Evolutionary conservation across 225 moss, liverwort and hornwort genomes (phyloP).

Genomic region (Sphagnum tenellum): DNA sequence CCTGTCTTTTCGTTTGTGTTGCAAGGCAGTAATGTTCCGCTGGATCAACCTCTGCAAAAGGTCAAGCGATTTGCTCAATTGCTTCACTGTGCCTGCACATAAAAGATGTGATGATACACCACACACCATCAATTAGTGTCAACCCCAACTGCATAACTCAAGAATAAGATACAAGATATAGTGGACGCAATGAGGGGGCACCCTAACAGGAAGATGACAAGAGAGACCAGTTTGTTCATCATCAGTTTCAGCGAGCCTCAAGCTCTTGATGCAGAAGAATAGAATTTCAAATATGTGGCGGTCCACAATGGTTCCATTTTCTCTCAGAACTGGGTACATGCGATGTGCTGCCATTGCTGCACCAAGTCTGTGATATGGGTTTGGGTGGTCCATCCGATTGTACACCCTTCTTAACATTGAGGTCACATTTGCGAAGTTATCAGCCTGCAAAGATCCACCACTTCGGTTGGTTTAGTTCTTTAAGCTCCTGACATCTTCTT

Average conservation of each 20-base stretch:
- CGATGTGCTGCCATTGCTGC: constrained; percentile 86
- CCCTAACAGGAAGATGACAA: neutral
- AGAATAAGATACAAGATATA: neutral
- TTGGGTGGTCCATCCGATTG: constrained; percentile 93
- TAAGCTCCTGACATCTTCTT: too few species aligned
- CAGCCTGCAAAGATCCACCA: constrained; percentile 25
- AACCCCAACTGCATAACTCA: neutral
- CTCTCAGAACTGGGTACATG: constrained; percentile 74
- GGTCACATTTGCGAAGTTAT: constrained; percentile 81
- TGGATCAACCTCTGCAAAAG: constrained; percentile 58
- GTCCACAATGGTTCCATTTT: constrained; percentile 66
- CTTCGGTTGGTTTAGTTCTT: too few species aligned
- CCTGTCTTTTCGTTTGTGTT: constrained; percentile 58
- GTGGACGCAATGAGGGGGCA: neutral
- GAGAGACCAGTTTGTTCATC: constrained; percentile 63
- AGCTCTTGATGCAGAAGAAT: constrained; percentile 82
- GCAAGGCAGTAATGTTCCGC: constrained; percentile 52
- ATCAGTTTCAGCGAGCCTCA: constrained; percentile 76
- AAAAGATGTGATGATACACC: too few species aligned
- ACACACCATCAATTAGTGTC: too few species aligned
- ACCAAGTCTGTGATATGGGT: constrained; percentile 82
- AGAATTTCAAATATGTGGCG: constrained; percentile 83
- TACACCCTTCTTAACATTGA: constrained; percentile 83
- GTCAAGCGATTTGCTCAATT: constrained; percentile 74
- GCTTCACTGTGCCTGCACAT: constrained; percentile 70